Percentiles rank a stretch among this genome's conserved stretches.
Evolutionary conservation across 768 basidiomycete genomes (phyloP).

Genomic region (Macrolepiota dolichaula): DNA sequence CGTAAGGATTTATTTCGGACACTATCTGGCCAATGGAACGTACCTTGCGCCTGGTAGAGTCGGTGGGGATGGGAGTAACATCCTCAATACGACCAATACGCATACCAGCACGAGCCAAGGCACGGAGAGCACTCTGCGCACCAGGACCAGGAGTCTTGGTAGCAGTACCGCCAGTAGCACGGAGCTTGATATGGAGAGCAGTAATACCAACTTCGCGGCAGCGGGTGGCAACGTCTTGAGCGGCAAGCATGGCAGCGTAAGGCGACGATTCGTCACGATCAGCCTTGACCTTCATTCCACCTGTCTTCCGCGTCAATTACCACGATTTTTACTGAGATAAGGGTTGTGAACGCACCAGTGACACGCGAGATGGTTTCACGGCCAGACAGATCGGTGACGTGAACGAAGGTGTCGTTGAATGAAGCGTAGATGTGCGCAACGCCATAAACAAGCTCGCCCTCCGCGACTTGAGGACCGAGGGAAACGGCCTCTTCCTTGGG

Average conservation of each 20-base stretch:
- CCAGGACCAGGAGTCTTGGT: conserved; percentile 99
- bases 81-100: conserved; percentile 98
- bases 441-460: conserved; percentile 96
- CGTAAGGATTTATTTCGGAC: not conserved
- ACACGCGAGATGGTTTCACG: conserved; percentile 99
- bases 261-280: conserved; percentile 99
- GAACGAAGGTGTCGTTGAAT: conserved; percentile 99
- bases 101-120: conserved; percentile 98
- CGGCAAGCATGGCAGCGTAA: conserved; percentile 96
- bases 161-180: conserved; percentile 96
- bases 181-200: conserved; percentile 97
- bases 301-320: conserved; percentile 30
- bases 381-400: conserved; percentile 97
- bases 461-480: conserved; percentile 93
- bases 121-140: conserved; percentile 96
- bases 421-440: conserved; percentile 99
- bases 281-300: conserved; percentile 99
- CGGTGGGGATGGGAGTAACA: conserved; percentile 95
- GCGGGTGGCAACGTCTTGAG: conserved; percentile 92
- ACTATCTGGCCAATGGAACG: conserved; percentile 15
- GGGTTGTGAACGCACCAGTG: conserved; percentile 60
- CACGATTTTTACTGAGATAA: not conserved
- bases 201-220: conserved; percentile 99
- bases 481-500: conserved; percentile 81
- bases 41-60: conserved; percentile 96